A percentile compares a stretch with the other conserved stretches of the same genome.
Conservation (phyloP, 139 green algal genomes). For the Chlamydomonas incerta region DNA sequence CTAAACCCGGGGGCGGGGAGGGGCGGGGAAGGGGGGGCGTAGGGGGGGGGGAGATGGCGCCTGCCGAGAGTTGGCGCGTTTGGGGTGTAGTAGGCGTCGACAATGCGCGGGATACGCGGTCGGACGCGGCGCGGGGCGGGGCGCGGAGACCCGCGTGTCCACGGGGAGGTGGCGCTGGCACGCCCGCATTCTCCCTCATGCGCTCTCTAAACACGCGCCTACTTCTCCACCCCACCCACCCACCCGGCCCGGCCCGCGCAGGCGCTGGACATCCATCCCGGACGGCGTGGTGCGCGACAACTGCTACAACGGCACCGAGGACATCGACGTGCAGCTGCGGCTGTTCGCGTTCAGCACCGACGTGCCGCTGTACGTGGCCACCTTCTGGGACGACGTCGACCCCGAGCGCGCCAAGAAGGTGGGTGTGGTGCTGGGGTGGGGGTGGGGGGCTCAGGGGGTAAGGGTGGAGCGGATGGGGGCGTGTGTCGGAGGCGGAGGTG, state of each 20-base stretch:
- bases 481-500: not conserved
- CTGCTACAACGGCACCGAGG: conserved; percentile 40
- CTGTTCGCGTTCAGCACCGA: not conserved
- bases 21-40: too few species aligned
- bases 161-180: too few species aligned
- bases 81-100: too few species aligned
- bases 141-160: too few species aligned
- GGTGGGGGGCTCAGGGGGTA: not conserved
- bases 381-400: conserved; percentile 4
- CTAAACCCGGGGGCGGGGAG: too few species aligned
- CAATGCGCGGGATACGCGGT: too few species aligned
- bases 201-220: too few species aligned
- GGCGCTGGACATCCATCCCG: not conserved
- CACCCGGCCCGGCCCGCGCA: not conserved
- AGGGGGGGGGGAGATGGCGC: too few species aligned
- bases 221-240: not conserved
- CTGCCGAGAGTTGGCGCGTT: too few species aligned
- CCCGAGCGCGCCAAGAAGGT: not conserved
- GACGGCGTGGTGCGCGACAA: conserved; percentile 56
- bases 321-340: conserved; percentile 4
- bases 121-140: too few species aligned
- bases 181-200: too few species aligned
- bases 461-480: too few species aligned
- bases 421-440: not conserved
- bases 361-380: not conserved